phyloP scores from a whole-genome alignment of 2,329 filamentous ascomycete genomes.

The Claviceps fusiformis region DNA sequence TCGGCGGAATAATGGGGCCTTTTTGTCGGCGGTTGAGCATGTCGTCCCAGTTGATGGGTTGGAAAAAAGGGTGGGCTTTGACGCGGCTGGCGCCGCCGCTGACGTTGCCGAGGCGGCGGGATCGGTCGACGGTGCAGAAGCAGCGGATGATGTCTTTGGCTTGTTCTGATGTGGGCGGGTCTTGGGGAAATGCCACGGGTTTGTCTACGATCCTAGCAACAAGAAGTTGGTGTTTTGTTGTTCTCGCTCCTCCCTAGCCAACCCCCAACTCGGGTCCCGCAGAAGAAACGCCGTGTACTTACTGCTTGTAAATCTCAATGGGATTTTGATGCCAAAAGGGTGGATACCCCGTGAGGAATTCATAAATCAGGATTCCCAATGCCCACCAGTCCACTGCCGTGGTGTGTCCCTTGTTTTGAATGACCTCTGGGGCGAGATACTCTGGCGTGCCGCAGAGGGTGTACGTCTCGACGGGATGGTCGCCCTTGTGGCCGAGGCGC shows the following conservation, averaged over 20 bases:
- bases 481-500: constrained; percentile 46
- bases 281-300: constrained; percentile 11
- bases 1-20: constrained; percentile 63
- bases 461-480: constrained; percentile 54
- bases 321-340: constrained; percentile 81
- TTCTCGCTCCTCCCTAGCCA: background rate
- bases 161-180: constrained; percentile 49
- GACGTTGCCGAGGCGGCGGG: constrained; percentile 65
- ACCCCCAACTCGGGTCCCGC: no score
- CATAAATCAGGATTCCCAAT: constrained; percentile 69
- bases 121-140: constrained; percentile 68
- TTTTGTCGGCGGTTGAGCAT: constrained; percentile 48
- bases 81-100: constrained; percentile 58
- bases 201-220: constrained; percentile 58
- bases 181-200: constrained; percentile 57
- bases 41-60: constrained; percentile 59
- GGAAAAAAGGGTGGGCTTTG: constrained; percentile 66
- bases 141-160: constrained; percentile 64
- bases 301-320: constrained; percentile 77
- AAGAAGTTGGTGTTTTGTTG: background rate
- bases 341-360: constrained; percentile 73
- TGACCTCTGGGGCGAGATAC: constrained; percentile 74
- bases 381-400: constrained; percentile 82
- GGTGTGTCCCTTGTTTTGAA: constrained; percentile 65
- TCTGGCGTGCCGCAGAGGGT: constrained; percentile 75